Evolutionary conservation across 768 basidiomycete species (phyloP), one percentile per base, ranked within the genome.

Genomic region (Boletellus ananas): DNA sequence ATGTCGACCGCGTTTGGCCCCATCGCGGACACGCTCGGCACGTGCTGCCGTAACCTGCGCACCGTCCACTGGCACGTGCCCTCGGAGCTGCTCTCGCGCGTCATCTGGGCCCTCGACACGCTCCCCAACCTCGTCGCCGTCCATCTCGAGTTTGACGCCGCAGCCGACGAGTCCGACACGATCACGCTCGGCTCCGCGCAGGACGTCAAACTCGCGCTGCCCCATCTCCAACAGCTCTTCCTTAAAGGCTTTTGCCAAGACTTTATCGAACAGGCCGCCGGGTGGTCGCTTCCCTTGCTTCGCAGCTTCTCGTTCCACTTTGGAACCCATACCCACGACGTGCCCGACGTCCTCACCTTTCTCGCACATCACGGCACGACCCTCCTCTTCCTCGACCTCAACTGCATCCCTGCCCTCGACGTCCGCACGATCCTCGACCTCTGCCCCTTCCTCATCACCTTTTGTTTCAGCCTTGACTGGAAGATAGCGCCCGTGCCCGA

Each of bases 401-500:
- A 84, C 59, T 78, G 78, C 56, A 75, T 80, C 38, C 78, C 79
- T 6, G 56, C 71, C 0, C 70, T 87, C 23, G 79, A 86, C 51
- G 70, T 88, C 13, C 69, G 80, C 5, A 70, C 70, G 20, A 77
- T 85, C 51, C 76, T 89, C 21, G 81, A 82, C 12, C 64, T 79
- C 7, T 89, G 87, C 56, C 86, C 85, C 0, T 62, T 71, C 42
- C 77, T 90, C 27, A 70, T 65, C 17, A 78, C 81, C 0, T 81
- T 90, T 62, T 74, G 77, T 20, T 89, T 90, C 71, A 90, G 88
- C 61, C 80, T 76, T 23, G 88, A 90, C 62, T 89, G 88, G 87
- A 76, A 78, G 12, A 65, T 84, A 14, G n/a, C 52, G 0, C 62
- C 65, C 12, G 44, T 13, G 4, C 50, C 25, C 6, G n/a, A 52